A percentile compares a stretch with the other conserved stretches of the same genome.
Evolutionary conservation across 176 grass and related monocot species (phyloP).

Genomic region (Aegilops speltoides): DNA sequence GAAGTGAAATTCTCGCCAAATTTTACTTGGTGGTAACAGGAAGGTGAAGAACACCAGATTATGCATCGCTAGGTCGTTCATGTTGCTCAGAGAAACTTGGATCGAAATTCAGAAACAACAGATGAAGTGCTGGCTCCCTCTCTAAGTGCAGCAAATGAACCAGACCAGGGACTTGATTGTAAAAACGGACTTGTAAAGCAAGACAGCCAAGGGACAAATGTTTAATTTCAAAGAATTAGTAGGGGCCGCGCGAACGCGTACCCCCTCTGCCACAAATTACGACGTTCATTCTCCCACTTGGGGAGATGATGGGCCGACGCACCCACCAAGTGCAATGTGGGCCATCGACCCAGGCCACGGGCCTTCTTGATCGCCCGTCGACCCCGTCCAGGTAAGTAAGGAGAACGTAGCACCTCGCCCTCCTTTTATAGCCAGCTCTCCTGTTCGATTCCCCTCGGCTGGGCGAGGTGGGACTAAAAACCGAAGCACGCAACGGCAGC

Average conservation of each 20-base stretch:
- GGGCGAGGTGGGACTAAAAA: neutral
- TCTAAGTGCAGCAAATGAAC: too few species aligned
- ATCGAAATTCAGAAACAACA: too few species aligned
- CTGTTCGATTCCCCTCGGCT: neutral
- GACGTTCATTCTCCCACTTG: constrained; percentile 49
- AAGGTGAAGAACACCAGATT: too few species aligned
- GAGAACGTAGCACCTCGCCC: fast-evolving
- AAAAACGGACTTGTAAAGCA: too few species aligned
- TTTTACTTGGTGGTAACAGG: too few species aligned
- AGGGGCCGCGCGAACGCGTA: constrained; percentile 45
- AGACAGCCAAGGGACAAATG: neutral
- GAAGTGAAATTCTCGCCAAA: too few species aligned
- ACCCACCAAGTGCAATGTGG: constrained; percentile 34
- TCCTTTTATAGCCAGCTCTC: neutral
- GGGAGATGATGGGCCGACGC: constrained; percentile 50
- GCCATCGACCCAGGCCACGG: constrained; percentile 1
- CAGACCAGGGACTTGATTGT: too few species aligned
- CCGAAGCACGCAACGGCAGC: neutral
- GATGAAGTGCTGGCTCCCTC: too few species aligned
- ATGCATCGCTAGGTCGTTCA: too few species aligned
- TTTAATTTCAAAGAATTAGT: neutral
- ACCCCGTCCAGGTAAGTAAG: constrained; percentile 50
- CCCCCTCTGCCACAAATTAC: constrained; percentile 47
- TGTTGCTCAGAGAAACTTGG: too few species aligned
- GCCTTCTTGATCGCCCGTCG: constrained; percentile 18